These are phyloP conservation scores for Mycena latifolia DNA, from an alignment of 768 basidiomycete genomes.

Conservation along the genomic window DNA sequence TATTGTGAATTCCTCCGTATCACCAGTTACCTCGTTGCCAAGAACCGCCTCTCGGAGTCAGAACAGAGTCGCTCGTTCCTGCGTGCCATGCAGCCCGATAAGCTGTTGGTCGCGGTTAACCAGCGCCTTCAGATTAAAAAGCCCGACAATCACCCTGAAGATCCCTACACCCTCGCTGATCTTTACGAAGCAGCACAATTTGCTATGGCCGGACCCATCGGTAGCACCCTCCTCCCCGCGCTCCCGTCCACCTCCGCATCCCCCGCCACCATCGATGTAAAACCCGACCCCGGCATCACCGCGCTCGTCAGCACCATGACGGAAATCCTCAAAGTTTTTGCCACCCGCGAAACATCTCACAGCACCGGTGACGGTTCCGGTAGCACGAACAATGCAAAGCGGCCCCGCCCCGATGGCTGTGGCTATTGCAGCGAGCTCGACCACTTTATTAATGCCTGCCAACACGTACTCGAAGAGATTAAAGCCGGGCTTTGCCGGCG, in stretches of 20 bases:
- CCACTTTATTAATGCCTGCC: conserved; percentile 42
- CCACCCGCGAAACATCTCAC: not conserved
- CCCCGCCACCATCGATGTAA: conserved; percentile 7
- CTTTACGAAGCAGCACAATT: conserved; percentile 38
- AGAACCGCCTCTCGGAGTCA: conserved; percentile 28
- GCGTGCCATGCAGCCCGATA: conserved; percentile 24
- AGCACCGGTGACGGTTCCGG: not conserved
- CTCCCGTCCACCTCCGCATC: not conserved
- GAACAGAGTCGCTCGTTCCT: conserved; percentile 41
- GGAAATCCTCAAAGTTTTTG: conserved; percentile 21
- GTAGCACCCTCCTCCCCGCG: not conserved
- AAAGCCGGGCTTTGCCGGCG: conserved; percentile 37
- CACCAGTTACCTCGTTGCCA: conserved; percentile 36
- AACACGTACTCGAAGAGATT: conserved; percentile 35
- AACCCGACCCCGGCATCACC: conserved; percentile 23
- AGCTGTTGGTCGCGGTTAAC: conserved; percentile 12
- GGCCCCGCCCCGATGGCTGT: conserved; percentile 16
- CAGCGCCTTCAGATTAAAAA: conserved; percentile 38
- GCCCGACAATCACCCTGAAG: conserved; percentile 40
- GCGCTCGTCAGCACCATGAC: conserved; percentile 16
- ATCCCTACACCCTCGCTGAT: conserved; percentile 39
- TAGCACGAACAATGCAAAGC: not conserved
- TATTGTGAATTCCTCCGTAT: conserved; percentile 40
- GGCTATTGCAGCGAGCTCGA: conserved; percentile 39
- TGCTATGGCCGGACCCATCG: conserved; percentile 30